Percentiles rank a stretch among this genome's conserved stretches.
phyloP scores from a whole-genome alignment of 1,284 basidiomycete genomes.

The Phylloboletellus chloephorus region DNA sequence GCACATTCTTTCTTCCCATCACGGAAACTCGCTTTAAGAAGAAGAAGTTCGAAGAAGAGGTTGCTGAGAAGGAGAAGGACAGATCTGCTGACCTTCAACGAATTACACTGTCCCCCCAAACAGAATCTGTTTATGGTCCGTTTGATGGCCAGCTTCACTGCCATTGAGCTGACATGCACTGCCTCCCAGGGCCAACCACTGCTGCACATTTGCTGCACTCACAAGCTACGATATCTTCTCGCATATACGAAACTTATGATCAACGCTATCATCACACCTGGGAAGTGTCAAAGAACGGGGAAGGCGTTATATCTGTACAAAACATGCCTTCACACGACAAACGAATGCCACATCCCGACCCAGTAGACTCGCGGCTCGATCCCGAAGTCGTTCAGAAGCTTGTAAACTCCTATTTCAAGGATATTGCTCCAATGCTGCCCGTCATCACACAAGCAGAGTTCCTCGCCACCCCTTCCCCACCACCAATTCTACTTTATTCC shows the following conservation, averaged over 20 bases:
- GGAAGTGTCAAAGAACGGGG: constrained; percentile 76
- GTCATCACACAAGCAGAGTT: constrained; percentile 87
- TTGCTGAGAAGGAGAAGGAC: constrained; percentile 41
- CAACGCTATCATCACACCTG: constrained; percentile 78
- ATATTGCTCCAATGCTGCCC: constrained; percentile 82
- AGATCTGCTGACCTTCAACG: constrained; percentile 23
- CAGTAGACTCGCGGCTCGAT: constrained; percentile 64
- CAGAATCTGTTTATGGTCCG: constrained; percentile 55
- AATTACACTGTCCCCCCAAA: constrained; percentile 34
- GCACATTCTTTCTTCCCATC: constrained; percentile 96
- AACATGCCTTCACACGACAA: constrained; percentile 55
- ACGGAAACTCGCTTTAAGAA: constrained; percentile 98
- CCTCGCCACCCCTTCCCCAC: constrained; percentile 63
- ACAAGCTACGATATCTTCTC: constrained; percentile 75
- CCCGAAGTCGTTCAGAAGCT: constrained; percentile 78
- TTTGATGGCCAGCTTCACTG: constrained; percentile 14
- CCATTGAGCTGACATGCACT: constrained; percentile 10
- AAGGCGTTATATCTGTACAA: constrained; percentile 85
- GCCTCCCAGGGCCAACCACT: constrained; percentile 69
- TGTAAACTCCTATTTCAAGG: constrained; percentile 87
- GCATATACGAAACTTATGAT: constrained; percentile 84
- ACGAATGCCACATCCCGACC: constrained; percentile 50
- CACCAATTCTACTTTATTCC: constrained; percentile 82
- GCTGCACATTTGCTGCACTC: constrained; percentile 86
- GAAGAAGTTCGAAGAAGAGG: constrained; percentile 74